Evolutionary conservation across 129 eudicot genomes (phyloP), one percentile per base, ranked within the genome.

Genomic region (Chrysanthemum lavandulifolium): DNA sequence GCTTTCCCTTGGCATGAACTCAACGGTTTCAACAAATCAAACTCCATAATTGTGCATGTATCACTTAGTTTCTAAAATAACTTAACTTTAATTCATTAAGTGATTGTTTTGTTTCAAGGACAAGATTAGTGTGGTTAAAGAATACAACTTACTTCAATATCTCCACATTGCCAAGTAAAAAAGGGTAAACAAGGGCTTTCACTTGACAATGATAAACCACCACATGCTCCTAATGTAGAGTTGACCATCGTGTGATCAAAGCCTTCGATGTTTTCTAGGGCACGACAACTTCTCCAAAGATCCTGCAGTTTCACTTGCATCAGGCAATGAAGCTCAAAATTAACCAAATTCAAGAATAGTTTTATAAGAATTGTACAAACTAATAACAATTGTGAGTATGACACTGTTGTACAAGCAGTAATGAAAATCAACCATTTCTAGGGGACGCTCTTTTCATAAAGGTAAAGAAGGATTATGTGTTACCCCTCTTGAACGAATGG

Each of bases 131-230:
- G 47, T 48, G 23, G 14, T 53, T 78, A 13, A 3, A 67, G 67
- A 13, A 40, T 40, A 55, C 13, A 36, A 40, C 69, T 51, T 83
- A 93, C 98, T 96, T 93, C 59, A 9, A 47, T 76, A 53, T 87
- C 83, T 65, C 98, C 98, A 75, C 92, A 89, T 69, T 93, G 96
- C 98, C 98, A 93, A 15, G 85, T 51, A 70, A 72, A 84, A 65
- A 85, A 84, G n/a, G 98, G 83, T 21, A 93, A 75, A 69, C 84
- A 85, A 57, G 96, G 92, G 76, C 74, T 73, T 57, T 89, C 80
- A 59, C 82, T 81, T 18, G 85, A 69, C 3, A 81, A 76, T 25
- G 88, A 85, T 63, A 83, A 69, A 69, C 78, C 89, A 18, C 97
- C 97, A 53, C 91, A 83, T 57, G 97, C 97, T 19, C 98, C 98